Conservation (phyloP, 2,329 filamentous ascomycete genomes). For the Alternaria consortialis region DNA sequence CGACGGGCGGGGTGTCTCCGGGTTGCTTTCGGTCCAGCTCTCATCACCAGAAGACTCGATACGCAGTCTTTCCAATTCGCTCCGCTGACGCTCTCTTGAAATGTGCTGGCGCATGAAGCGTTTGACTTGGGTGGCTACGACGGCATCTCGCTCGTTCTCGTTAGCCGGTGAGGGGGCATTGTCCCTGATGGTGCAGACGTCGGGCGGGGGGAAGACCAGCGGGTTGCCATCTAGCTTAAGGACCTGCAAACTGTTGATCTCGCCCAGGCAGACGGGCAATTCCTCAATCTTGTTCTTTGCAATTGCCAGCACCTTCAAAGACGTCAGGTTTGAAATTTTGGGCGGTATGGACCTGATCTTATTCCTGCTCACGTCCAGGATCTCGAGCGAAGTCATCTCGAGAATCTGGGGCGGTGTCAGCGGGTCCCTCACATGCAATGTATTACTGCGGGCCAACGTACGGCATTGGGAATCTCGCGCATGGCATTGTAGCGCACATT, state of each 20-base stretch:
- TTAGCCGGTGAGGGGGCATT: constrained; percentile 58
- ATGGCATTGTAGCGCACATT: constrained; percentile 82
- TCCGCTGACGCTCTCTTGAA: constrained; percentile 44
- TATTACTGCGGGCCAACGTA: constrained; percentile 53
- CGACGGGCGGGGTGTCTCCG: constrained; percentile 79
- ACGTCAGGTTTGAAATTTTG: constrained; percentile 81
- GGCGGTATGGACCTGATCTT: constrained; percentile 79
- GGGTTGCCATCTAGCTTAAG: constrained; percentile 91
- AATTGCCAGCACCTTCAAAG: constrained; percentile 87
- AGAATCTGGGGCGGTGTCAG: constrained; percentile 71
- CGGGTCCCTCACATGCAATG: not conserved
- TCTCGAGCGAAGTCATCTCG: constrained; percentile 85
- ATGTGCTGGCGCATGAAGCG: constrained; percentile 62
- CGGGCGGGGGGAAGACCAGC: constrained; percentile 74
- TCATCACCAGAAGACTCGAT: constrained; percentile 59
- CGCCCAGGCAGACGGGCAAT: constrained; percentile 82
- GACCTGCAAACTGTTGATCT: constrained; percentile 89
- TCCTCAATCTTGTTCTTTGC: constrained; percentile 87
- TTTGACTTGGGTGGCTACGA: constrained; percentile 68
- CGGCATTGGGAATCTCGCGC: constrained; percentile 70
- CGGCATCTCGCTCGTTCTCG: constrained; percentile 68
- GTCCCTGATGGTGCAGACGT: constrained; percentile 54
- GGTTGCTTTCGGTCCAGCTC: constrained; percentile 69
- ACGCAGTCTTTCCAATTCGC: constrained; percentile 44
- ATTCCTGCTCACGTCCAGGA: constrained; percentile 90